A percentile compares a stretch with the other conserved stretches of the same genome.
Evolutionary conservation across 495 filamentous ascomycete species (phyloP).

Genomic region (Penicillium lividum): DNA sequence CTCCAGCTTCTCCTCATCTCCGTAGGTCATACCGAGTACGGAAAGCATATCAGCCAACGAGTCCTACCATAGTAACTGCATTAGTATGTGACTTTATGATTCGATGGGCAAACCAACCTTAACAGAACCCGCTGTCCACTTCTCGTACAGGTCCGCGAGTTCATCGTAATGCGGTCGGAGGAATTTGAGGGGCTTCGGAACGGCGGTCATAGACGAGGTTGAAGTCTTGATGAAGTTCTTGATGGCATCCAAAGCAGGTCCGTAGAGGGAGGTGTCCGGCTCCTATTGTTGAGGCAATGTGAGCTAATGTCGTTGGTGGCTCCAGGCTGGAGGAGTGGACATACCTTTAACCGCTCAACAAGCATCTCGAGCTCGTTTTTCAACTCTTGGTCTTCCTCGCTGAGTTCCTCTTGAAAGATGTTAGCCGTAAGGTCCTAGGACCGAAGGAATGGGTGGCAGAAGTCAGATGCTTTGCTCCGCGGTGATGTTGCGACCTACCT

Average conservation of each 20-base stretch:
- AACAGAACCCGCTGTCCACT: conserved; percentile 79
- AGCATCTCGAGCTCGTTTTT: conserved; percentile 99
- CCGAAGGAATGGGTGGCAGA: conserved; percentile 4
- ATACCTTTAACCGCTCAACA: conserved; percentile 89
- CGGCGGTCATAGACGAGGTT: conserved; percentile 98
- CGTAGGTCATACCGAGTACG: conserved; percentile 98
- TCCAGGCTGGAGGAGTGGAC: conserved; percentile 18
- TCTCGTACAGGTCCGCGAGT: conserved; percentile 80
- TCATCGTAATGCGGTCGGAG: conserved; percentile 92
- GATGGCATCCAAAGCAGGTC: conserved; percentile 88
- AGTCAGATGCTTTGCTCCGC: conserved; percentile 15
- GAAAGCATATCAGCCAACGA: conserved; percentile 94
- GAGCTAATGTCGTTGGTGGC: conserved; percentile 28
- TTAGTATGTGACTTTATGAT: not conserved
- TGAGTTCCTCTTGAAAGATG: conserved; percentile 74
- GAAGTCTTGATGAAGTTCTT: conserved; percentile 98
- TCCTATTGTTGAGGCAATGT: conserved; percentile 57
- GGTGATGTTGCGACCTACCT: conserved; percentile 42
- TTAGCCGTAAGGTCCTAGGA: conserved; percentile 15
- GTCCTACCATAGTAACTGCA: conserved; percentile 42
- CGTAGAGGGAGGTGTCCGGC: conserved; percentile 83
- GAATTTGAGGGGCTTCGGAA: conserved; percentile 98
- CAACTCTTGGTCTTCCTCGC: conserved; percentile 95
- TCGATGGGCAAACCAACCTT: conserved; percentile 55
- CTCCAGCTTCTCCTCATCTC: conserved; percentile 92